phyloP scores from a whole-genome alignment of 2,329 filamentous ascomycete genomes.

The Elsinoe perseae region DNA sequence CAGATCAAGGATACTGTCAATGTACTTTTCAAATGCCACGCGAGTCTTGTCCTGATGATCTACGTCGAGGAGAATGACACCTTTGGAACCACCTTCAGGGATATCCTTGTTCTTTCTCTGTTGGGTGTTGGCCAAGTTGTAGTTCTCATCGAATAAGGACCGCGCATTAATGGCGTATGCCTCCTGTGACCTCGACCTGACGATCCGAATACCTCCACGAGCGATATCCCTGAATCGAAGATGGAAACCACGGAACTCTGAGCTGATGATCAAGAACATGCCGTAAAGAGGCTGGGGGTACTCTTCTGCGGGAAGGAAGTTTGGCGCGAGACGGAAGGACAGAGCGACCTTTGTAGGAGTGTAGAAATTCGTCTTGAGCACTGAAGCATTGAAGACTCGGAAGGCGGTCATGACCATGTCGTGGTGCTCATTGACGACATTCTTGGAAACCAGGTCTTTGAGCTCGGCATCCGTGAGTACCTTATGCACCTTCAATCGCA shows the following conservation, averaged over 20 bases:
- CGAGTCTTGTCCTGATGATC: constrained; percentile 87
- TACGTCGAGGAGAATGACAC: constrained; percentile 88
- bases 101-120: constrained; percentile 99
- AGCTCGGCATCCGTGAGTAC: constrained; percentile 69
- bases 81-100: constrained; percentile 94
- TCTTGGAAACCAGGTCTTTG: constrained; percentile 67
- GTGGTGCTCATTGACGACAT: constrained; percentile 87
- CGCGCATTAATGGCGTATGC: constrained; percentile 94
- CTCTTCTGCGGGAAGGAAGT: constrained; percentile 81
- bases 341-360: constrained; percentile 97
- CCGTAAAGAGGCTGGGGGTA: constrained; percentile 91
- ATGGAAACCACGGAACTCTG: constrained; percentile 95
- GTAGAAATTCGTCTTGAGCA: constrained; percentile 96
- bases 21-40: constrained; percentile 98
- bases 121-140: constrained; percentile 94
- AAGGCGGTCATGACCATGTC: constrained; percentile 98
- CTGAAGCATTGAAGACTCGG: constrained; percentile 84
- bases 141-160: constrained; percentile 97
- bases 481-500: constrained; percentile 59
- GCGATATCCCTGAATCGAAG: constrained; percentile 95
- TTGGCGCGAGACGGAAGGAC: constrained; percentile 86
- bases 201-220: constrained; percentile 93
- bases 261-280: constrained; percentile 97
- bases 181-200: constrained; percentile 95
- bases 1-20: constrained; percentile 94